phyloP scores from a whole-genome alignment of 495 filamentous ascomycete species.

The Neurospora sp. region DNA sequence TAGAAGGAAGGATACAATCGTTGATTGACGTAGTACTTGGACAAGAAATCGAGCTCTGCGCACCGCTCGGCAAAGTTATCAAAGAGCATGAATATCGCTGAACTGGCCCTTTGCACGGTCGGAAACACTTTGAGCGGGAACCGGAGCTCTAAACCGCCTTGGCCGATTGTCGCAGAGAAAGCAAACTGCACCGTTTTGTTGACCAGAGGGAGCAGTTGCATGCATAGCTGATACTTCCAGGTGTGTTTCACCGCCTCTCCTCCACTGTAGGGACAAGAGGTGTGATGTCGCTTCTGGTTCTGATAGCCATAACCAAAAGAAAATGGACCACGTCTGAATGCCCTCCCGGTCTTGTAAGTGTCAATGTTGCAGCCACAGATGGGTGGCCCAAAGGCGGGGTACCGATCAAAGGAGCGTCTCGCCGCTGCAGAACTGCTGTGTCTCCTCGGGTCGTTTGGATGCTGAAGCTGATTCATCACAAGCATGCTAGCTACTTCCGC shows the following conservation, averaged over 20 bases:
- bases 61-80: neutral
- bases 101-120: neutral
- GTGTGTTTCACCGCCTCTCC: neutral
- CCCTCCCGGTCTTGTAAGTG: neutral
- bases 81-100: neutral
- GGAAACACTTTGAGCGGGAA: neutral
- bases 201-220: neutral
- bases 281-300: neutral
- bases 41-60: neutral
- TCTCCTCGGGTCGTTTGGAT: neutral
- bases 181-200: neutral
- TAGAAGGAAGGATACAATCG: neutral
- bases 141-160: neutral
- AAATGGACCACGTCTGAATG: neutral
- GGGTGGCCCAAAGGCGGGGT: neutral
- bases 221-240: neutral
- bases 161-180: neutral
- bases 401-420: neutral
- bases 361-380: neutral
- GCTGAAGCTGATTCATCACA: neutral
- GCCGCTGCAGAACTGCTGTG: neutral
- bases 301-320: neutral
- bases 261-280: neutral
- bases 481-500: neutral
- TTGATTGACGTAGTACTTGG: neutral